Base-by-base conservation (phyloP, 345 rosid genomes). In the Diplotaxis tenuifolia region DNA sequence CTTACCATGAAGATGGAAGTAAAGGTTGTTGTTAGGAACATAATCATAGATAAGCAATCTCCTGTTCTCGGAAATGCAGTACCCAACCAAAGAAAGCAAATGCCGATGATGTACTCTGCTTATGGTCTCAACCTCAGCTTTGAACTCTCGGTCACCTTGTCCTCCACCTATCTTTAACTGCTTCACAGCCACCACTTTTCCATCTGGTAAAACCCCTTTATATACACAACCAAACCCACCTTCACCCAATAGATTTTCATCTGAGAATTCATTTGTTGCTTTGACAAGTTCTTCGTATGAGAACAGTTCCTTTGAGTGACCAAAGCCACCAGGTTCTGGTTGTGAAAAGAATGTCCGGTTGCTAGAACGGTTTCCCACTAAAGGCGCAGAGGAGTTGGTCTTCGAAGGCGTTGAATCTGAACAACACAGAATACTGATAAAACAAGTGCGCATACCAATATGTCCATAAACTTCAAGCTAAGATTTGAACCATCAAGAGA, bases 1-100 rank as follows among this genome's bases (percentile, higher is more conserved):
- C 71, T 79, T 86, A 94, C 98, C 93, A 54, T 94, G 98, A 82
- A 94, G 96, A 83, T 91, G 97, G 82, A 86, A 94, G 83, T 89
- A 80, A 68, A 94, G 96, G 50, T 87, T 89, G 83, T 89, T 81
- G 79, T 94, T 91, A 29, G 97, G 80, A 34, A 91, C 96, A 74
- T 83, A 94, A 38, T 91, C 97, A 80, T 87, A 94, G 7, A 94
- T 84, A 15, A 94, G 98, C 79, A 91, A 81, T 82, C 97, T 89
- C 70, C 36, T 82, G 80, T 42, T 88, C 38, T 94, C 89, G 9
- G 89, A 90, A 56, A 89, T 87, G 86, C 98, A 94, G 83, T 89
- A 94, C 36, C 98, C 98, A 40, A 94, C 90, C 42, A 94, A 82
- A 68, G 98, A 87, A 79, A 94, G 97, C 88, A 94, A 82, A 84